Evolutionary conservation across 805 yeast species (phyloP).

Genomic region (Aciculoconidium aculeatum): DNA sequence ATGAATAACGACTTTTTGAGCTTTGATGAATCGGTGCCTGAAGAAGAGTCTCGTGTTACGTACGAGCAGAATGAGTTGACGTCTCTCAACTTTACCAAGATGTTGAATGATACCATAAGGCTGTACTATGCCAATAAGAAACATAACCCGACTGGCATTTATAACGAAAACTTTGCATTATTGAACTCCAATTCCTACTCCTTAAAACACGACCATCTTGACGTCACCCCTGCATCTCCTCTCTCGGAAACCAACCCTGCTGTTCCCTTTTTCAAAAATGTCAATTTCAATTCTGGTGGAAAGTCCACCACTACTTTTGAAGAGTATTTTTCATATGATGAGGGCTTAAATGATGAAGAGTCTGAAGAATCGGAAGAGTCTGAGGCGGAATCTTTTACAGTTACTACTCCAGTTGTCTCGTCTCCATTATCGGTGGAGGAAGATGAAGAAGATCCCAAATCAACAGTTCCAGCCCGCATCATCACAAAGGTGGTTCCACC

Average conservation of each 20-base stretch:
- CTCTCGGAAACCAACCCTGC: slow-evolving; percentile 4
- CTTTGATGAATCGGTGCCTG: slow-evolving; percentile 15
- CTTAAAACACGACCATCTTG: slow-evolving; percentile 4
- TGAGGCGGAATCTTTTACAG: slow-evolving; percentile 4
- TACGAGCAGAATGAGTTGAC: slow-evolving; percentile 7
- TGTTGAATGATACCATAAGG: slow-evolving; percentile 34
- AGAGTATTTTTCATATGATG: slow-evolving; percentile 32
- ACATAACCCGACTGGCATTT: slow-evolving; percentile 26
- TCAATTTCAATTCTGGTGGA: slow-evolving; percentile 24
- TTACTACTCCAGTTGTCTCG: too few relatives aligned
- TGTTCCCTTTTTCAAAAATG: slow-evolving; percentile 34
- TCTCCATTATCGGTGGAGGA: slow-evolving; percentile 6
- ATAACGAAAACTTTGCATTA: slow-evolving; percentile 28
- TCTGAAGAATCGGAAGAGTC: slow-evolving; percentile 12
- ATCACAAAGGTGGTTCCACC: slow-evolving; percentile 3
- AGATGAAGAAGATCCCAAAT: slow-evolving; percentile 7
- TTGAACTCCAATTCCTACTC: slow-evolving; percentile 15
- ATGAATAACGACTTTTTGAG: slow-evolving; percentile 26
- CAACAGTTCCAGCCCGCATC: slow-evolving; percentile 6
- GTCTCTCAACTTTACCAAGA: slow-evolving; percentile 30
- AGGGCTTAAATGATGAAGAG: slow-evolving; percentile 6
- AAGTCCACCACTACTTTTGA: slow-evolving; percentile 17
- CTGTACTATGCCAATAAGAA: slow-evolving; percentile 23
- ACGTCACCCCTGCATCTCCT: slow-evolving; percentile 7
- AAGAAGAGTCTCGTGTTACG: slow-evolving; percentile 8